Base-by-base conservation (phyloP, 805 yeast species). In the Candida maesae region DNA sequence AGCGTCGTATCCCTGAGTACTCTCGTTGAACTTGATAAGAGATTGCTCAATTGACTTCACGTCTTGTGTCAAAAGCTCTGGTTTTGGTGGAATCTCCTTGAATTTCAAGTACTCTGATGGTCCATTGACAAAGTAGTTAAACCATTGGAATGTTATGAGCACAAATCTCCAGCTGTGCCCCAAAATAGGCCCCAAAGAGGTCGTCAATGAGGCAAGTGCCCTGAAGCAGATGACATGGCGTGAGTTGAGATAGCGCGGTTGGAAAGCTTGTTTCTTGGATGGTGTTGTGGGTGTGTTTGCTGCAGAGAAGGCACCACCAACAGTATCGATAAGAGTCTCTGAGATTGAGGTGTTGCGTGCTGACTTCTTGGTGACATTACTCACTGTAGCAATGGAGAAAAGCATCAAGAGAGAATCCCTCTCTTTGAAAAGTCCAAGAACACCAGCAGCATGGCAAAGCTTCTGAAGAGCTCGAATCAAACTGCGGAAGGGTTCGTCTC, bases 371-470 rank as follows among this genome's bases (percentile, higher is more conserved):
- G 52, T 58, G 5, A 66, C 65, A 20, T 73, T 64, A 28, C 65
- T 67, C 14, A 78, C 61, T 1, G 78, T 67, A 2, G 75, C 64
- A 12, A 53, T 47, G 1, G 79, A 67, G 48, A 78, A 69, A n/a
- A 70, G 49, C n/a, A 55, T 47, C 35, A 79, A 48, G 21, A 76
- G 73, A 9, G 76, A 74, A 52, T 87, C 84, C 36, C 95, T 66
- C 17, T 81, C 67, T 0, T 65, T 66, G 1, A 60, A 55, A 11
- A 84, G 56, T 0, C 78, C 80, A n/a, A 89, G 60, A 13, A 87
- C 64, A 0, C 97, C 97, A 0, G 90, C 74, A 0, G 90, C 78
- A 57, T 88, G 96, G 6, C 95, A 78, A 36, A 86, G 68, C 47
- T 82, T 81, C 58, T 91, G 97, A 7, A 86, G 69, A 0, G 95